Conservation (phyloP, 106 monocot genomes). For the Dendrobium catenatum region DNA sequence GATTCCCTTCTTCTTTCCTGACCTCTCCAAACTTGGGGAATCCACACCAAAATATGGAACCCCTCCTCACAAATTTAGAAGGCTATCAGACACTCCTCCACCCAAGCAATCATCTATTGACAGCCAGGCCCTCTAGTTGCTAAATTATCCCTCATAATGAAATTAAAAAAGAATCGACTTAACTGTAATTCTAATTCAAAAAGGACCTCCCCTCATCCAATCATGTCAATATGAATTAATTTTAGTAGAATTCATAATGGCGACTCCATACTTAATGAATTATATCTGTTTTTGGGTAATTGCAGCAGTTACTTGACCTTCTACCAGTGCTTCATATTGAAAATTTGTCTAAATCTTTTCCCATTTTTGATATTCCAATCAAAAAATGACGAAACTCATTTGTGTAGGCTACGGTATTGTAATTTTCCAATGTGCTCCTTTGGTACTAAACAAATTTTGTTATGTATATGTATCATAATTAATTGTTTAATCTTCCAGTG, state of each 20-base stretch:
- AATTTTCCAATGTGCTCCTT: background rate
- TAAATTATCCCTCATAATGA: too few relatives aligned
- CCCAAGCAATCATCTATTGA: too few relatives aligned
- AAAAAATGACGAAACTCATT: background rate
- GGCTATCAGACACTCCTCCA: too few relatives aligned
- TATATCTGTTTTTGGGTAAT: background rate
- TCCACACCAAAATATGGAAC: too few relatives aligned
- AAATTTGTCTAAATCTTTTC: background rate
- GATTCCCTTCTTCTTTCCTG: too few relatives aligned
- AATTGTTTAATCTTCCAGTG: background rate
- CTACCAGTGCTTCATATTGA: background rate
- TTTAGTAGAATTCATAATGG: background rate
- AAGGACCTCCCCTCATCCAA: too few relatives aligned
- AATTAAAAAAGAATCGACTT: too few relatives aligned
- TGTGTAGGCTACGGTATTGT: background rate
- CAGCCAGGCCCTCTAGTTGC: too few relatives aligned
- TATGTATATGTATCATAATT: background rate
- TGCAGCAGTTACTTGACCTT: background rate
- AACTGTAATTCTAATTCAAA: too few relatives aligned
- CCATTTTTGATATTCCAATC: background rate
- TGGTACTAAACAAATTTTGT: background rate
- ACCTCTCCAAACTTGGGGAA: too few relatives aligned
- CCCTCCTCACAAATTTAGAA: too few relatives aligned
- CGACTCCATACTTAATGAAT: background rate
- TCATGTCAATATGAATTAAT: background rate